Percentiles rank a stretch among this genome's conserved stretches.
Evolutionary conservation across 768 basidiomycete species (phyloP).

Genomic region (Polyporus arcularius): DNA sequence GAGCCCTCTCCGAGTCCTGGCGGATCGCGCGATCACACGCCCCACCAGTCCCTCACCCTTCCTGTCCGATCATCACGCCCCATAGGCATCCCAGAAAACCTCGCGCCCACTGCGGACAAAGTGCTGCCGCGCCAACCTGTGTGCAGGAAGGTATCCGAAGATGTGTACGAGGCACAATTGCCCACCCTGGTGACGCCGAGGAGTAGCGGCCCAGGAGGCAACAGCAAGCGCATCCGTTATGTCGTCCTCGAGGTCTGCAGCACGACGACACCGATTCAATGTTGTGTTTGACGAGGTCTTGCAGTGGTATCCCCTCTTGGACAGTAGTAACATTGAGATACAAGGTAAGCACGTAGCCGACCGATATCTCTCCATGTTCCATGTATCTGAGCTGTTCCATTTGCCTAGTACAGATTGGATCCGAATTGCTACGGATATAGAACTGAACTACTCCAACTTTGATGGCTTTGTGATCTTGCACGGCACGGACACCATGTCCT

Average conservation of each 20-base stretch:
- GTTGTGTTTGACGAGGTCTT: constrained; percentile 4
- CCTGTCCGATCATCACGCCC: constrained; percentile 71
- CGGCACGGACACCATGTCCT: constrained; percentile 92
- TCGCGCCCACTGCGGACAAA: constrained; percentile 23
- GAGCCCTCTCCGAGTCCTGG: constrained; percentile 23
- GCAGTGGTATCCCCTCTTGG: constrained; percentile 86
- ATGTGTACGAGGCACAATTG: constrained; percentile 70
- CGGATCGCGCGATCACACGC: constrained; percentile 37
- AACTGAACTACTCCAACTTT: constrained; percentile 82
- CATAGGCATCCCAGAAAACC: constrained; percentile 48
- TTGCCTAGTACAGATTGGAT: constrained; percentile 71
- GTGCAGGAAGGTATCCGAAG: constrained; percentile 54
- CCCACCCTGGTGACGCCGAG: constrained; percentile 82
- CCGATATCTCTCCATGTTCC: neutral
- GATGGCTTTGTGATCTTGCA: constrained; percentile 92
- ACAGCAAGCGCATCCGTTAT: constrained; percentile 75
- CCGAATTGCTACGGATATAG: constrained; percentile 87
- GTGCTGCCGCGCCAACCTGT: constrained; percentile 29
- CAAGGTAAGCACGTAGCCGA: constrained; percentile 46
- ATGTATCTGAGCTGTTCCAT: constrained; percentile 5
- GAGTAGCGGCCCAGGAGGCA: constrained; percentile 59
- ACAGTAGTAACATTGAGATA: constrained; percentile 88
- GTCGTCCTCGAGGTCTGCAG: constrained; percentile 73
- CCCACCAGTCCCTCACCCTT: constrained; percentile 35
- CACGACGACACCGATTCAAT: constrained; percentile 10